Evolutionary conservation across 257 asterid species (phyloP).

Genomic region (Capsicum baccatum): DNA sequence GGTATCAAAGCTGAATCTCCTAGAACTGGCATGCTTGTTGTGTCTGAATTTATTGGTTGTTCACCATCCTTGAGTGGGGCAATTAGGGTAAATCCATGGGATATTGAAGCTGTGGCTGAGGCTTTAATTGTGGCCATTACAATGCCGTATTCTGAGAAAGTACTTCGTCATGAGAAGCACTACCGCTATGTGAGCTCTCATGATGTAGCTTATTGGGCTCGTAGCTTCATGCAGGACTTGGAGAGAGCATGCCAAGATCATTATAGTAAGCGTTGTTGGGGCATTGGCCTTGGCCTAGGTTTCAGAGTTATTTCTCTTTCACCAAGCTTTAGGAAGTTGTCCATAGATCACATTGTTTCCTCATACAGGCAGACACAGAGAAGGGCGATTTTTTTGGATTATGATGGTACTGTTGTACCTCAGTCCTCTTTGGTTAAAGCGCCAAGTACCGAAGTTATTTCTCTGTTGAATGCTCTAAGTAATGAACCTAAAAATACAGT

Average conservation of each 20-base stretch:
- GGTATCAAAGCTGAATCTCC: slow-evolving; percentile 52
- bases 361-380: slow-evolving; percentile 64
- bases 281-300: slow-evolving; percentile 80
- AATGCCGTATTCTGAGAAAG: slow-evolving; percentile 72
- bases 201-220: slow-evolving; percentile 91
- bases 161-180: slow-evolving; percentile 85
- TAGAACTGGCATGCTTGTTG: slow-evolving; percentile 81
- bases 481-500: slow-evolving; percentile 75
- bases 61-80: slow-evolving; percentile 97
- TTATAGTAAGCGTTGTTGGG: slow-evolving; percentile 84
- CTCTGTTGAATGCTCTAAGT: slow-evolving; percentile 59
- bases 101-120: slow-evolving; percentile 86
- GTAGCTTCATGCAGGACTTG: slow-evolving; percentile 82
- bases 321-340: slow-evolving; percentile 82
- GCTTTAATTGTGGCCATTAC: slow-evolving; percentile 67
- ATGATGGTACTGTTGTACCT: slow-evolving; percentile 89
- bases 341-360: slow-evolving; percentile 63
- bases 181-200: slow-evolving; percentile 86
- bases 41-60: slow-evolving; percentile 90
- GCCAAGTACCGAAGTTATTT: slow-evolving; percentile 69
- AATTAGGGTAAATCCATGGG: slow-evolving; percentile 95
- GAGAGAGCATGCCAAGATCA: slow-evolving; percentile 89
- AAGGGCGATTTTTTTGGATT: slow-evolving; percentile 88
- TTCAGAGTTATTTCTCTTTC: slow-evolving; percentile 86
- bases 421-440: slow-evolving; percentile 62